These are phyloP conservation scores for Pythium dissimile DNA, from an alignment of 352 stramenopile genomes.

Conservation along the genomic window DNA sequence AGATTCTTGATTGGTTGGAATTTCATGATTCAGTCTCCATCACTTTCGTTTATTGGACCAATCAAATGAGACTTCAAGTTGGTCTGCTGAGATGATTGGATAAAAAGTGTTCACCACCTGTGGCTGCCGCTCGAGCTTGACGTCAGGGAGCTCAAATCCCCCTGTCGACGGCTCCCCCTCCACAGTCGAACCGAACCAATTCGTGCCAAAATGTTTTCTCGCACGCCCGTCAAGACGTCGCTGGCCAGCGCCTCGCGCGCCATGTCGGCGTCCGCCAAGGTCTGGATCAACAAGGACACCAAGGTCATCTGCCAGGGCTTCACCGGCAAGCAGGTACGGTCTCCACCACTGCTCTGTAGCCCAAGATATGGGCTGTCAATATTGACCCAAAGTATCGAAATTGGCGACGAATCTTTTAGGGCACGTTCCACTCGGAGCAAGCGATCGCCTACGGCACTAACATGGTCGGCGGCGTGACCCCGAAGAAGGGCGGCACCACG, in stretches of 20 bases:
- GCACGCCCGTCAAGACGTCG: slow-evolving; percentile 47
- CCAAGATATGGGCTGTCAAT: not conserved
- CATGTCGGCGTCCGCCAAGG: slow-evolving; percentile 96
- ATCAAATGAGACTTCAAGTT: slow-evolving; percentile 19
- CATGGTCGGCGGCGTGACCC: slow-evolving; percentile 98
- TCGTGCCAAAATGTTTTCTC: slow-evolving; percentile 48
- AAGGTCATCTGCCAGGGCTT: slow-evolving; percentile 99
- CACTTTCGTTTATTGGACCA: slow-evolving; percentile 2
- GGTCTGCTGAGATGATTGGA: slow-evolving; percentile 7
- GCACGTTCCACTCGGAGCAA: slow-evolving; percentile 99
- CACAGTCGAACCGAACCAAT: not conserved
- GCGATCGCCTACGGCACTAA: slow-evolving; percentile 99
- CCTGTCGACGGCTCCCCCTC: slow-evolving; percentile 1
- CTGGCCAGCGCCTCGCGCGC: slow-evolving; percentile 38
- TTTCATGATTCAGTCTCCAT: not conserved
- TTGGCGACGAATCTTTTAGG: slow-evolving; percentile 45
- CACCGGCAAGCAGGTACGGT: slow-evolving; percentile 97
- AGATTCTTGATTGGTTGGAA: slow-evolving; percentile 4
- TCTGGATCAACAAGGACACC: slow-evolving; percentile 99
- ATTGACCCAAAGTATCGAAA: too few relatives aligned
- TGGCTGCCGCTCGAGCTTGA: slow-evolving; percentile 15
- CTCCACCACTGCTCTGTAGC: not conserved
- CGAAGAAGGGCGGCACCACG: slow-evolving; percentile 96
- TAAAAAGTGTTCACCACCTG: slow-evolving; percentile 17
- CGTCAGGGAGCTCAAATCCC: slow-evolving; percentile 3